These are phyloP conservation scores for Massospora cicadina DNA, from an alignment of 371 early-diverging fungal species.

Conservation along the genomic window DNA sequence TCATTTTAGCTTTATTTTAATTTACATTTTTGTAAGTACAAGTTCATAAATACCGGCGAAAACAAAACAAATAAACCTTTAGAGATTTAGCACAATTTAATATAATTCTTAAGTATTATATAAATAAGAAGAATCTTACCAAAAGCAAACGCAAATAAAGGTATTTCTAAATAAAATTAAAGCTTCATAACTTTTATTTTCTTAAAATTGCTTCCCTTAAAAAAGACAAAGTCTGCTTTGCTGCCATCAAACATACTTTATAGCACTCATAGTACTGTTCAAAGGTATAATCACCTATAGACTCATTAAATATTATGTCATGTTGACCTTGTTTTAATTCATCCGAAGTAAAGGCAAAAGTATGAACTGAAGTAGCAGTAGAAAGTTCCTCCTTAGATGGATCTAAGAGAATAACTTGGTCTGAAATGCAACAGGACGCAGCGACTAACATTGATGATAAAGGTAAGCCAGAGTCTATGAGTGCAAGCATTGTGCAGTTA, in stretches of 20 bases:
- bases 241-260: not conserved
- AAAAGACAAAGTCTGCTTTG: not conserved
- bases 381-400: not conserved
- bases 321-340: not conserved
- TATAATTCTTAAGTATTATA: too few relatives aligned
- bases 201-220: not conserved
- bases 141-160: too few relatives aligned
- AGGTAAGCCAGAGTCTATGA: not conserved
- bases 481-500: not conserved
- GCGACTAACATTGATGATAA: not conserved
- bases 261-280: not conserved
- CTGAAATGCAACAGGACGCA: not conserved
- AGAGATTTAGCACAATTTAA: too few relatives aligned
- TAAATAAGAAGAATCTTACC: too few relatives aligned
- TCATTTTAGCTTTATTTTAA: too few relatives aligned
- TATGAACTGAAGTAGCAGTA: not conserved
- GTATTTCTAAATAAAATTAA: too few relatives aligned
- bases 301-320: not conserved
- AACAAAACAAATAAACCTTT: too few relatives aligned
- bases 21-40: too few relatives aligned
- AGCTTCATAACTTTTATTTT: too few relatives aligned
- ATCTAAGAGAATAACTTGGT: not conserved
- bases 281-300: not conserved
- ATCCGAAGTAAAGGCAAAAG: not conserved
- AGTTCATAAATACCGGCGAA: too few relatives aligned